Base-by-base conservation (phyloP, 1,139 yeast species). In the Geotrichum carabidarum region DNA sequence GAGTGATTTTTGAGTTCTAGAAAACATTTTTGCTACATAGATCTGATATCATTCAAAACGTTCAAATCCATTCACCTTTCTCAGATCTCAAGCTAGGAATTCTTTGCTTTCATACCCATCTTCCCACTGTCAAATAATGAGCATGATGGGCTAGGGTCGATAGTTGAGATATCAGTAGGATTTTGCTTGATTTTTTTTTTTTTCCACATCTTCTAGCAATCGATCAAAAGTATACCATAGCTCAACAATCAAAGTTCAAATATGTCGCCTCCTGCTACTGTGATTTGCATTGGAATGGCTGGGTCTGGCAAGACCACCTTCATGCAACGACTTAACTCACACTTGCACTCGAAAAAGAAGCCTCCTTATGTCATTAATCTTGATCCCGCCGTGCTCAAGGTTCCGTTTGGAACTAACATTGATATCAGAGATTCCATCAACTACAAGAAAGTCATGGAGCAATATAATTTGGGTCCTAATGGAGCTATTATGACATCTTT, bases 271-370 rank as follows among this genome's bases (percentile, higher is more conserved):
- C 59, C 61, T 11, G 62, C 71, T 35, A 63, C 71, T 18, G 62
- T 90, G 41, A 75, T 90, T 41, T 88, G 96, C 71, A 88, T 91
- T 60, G 97, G 98, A 59, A 90, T 90, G 97, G 97, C 97, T 64
- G 96, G 96, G 44, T 84, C 95, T 52, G 99, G 99, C 64, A 94
- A 94, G 72, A 93, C 99, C 73, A 94, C 99, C 2, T 93, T 94
- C 69, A 85, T 94, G 90, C 99, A 94, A 70, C 76, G 99, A 59
- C 74, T 94, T 57, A 93, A 91, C 71, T 82, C 97, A 1, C 95
- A 93, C 68, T 75, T 93, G 44, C 96, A 91, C 65, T 59, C 86
- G 44, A 77, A 83, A 61, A 74, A 79, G 55, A 75, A 79, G 56
- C 79, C 85, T 8, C 87, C 90, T 8, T 94, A 94, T 71, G 95